phyloP scores from a whole-genome alignment of 2,329 filamentous ascomycete species.

The Apiospora phragmitis region DNA sequence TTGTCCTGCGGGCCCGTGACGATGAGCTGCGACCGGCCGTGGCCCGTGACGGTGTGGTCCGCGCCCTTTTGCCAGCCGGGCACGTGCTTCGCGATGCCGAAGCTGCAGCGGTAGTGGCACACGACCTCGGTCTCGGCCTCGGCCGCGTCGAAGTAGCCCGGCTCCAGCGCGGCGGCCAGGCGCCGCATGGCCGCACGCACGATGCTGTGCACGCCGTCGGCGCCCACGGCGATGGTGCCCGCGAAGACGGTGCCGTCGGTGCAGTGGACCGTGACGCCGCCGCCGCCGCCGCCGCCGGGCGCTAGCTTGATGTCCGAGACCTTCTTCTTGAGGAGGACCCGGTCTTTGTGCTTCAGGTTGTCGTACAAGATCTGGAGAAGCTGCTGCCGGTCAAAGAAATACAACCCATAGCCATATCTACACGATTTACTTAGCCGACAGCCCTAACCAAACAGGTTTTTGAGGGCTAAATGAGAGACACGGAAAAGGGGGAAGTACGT shows the following conservation, averaged over 20 bases:
- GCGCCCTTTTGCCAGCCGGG: constrained; percentile 20
- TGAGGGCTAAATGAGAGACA: no score
- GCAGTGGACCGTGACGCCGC: constrained; percentile 32
- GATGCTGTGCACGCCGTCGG: constrained; percentile 42
- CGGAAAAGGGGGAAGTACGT: no score
- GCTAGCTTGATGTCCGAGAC: constrained; percentile 29
- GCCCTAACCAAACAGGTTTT: no score
- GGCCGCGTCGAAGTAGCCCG: constrained; percentile 23
- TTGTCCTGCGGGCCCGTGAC: constrained; percentile 30
- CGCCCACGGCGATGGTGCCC: constrained; percentile 38
- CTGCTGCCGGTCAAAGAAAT: constrained; percentile 38
- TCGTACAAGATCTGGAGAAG: constrained; percentile 36
- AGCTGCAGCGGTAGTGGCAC: constrained; percentile 36
- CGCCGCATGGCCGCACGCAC: constrained; percentile 27
- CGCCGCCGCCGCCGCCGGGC: constrained; percentile 22
- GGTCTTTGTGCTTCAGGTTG: constrained; percentile 33
- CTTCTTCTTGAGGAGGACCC: constrained; percentile 29
- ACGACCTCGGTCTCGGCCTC: constrained; percentile 22
- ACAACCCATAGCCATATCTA: constrained; percentile 28
- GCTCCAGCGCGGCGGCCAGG: constrained; percentile 21
- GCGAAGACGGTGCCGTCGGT: constrained; percentile 28
- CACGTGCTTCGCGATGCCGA: constrained; percentile 36
- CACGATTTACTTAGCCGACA: not conserved
- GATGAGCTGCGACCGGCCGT: constrained; percentile 28
- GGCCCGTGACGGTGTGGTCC: constrained; percentile 22